A percentile compares a stretch with the other conserved stretches of the same genome.
Evolutionary conservation across 768 basidiomycete species (phyloP).

Genomic region (Peribolospora baueri): DNA sequence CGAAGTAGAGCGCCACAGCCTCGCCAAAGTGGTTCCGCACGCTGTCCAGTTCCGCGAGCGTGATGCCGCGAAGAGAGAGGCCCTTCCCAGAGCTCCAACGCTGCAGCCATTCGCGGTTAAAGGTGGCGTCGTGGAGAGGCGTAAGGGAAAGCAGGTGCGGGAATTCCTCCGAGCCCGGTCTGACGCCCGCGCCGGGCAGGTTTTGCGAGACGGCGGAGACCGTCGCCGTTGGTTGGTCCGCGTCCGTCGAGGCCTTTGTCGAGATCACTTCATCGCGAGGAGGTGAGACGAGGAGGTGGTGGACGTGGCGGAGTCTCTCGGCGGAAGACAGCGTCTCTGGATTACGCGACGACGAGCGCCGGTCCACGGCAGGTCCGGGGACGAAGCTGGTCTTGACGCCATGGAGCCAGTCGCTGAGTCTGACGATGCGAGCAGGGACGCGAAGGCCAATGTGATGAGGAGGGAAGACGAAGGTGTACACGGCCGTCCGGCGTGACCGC

Average conservation of each 20-base stretch:
- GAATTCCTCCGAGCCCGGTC: constrained; percentile 31
- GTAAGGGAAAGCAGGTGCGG: constrained; percentile 55
- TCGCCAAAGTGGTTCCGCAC: constrained; percentile 68
- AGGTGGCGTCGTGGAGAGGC: constrained; percentile 57
- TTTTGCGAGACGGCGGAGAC: neutral
- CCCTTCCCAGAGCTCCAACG: constrained; percentile 28
- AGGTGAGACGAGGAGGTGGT: constrained; percentile 37
- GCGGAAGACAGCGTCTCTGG: constrained; percentile 32
- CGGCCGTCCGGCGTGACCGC: neutral
- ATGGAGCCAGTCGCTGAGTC: constrained; percentile 51
- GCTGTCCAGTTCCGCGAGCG: constrained; percentile 39
- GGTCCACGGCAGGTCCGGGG: constrained; percentile 26
- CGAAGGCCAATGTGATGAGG: neutral
- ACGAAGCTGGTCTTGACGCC: constrained; percentile 32
- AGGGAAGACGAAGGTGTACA: neutral
- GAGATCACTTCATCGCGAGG: constrained; percentile 71
- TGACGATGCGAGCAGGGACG: constrained; percentile 14
- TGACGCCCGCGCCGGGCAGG: neutral
- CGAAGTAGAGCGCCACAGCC: constrained; percentile 39
- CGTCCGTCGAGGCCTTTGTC: constrained; percentile 26
- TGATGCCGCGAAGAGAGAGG: constrained; percentile 21
- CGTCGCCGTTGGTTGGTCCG: constrained; percentile 1
- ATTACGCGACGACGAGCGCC: constrained; percentile 23
- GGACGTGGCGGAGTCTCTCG: constrained; percentile 55
- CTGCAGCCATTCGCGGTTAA: constrained; percentile 56